Conservation (phyloP, 441 rosid genomes). For the Brassica balearica region DNA sequence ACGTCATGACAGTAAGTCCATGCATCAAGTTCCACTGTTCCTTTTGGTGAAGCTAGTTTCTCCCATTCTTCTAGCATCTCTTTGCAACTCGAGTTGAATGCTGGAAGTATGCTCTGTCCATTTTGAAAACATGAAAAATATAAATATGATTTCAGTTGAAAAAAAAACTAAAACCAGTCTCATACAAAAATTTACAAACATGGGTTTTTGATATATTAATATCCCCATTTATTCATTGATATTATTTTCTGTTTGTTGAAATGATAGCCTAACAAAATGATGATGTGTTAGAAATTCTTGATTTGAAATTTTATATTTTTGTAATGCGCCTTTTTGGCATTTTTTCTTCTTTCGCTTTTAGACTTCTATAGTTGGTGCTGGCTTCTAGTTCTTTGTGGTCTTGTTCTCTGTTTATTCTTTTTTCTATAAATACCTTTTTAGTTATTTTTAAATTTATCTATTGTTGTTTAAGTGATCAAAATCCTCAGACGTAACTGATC, state of each 20-base stretch:
- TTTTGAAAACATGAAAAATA: background rate
- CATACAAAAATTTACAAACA: background rate
- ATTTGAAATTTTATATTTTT: conserved; percentile 1
- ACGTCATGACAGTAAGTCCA: conserved; percentile 47
- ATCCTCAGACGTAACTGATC: conserved; percentile 34
- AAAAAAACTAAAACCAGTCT: background rate
- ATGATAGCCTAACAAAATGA: background rate
- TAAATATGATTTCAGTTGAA: background rate
- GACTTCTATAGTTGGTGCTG: conserved; percentile 31
- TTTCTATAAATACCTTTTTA: background rate
- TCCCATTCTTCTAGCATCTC: conserved; percentile 48
- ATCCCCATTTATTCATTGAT: background rate
- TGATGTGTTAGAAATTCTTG: background rate
- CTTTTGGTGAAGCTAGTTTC: conserved; percentile 25
- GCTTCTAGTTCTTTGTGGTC: conserved; percentile 26
- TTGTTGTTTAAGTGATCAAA: conserved; percentile 6
- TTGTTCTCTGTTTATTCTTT: conserved; percentile 27
- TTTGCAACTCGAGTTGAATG: conserved; percentile 43
- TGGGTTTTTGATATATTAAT: no score
- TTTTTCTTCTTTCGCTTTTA: conserved; percentile 29
- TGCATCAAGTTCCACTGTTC: conserved; percentile 44
- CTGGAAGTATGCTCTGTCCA: conserved; percentile 44
- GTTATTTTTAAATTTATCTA: background rate
- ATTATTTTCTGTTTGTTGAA: background rate
- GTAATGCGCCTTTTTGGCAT: conserved; percentile 35